Conservation (phyloP, 2,329 filamentous ascomycete genomes). For the Microsporum ferrugineum region DNA sequence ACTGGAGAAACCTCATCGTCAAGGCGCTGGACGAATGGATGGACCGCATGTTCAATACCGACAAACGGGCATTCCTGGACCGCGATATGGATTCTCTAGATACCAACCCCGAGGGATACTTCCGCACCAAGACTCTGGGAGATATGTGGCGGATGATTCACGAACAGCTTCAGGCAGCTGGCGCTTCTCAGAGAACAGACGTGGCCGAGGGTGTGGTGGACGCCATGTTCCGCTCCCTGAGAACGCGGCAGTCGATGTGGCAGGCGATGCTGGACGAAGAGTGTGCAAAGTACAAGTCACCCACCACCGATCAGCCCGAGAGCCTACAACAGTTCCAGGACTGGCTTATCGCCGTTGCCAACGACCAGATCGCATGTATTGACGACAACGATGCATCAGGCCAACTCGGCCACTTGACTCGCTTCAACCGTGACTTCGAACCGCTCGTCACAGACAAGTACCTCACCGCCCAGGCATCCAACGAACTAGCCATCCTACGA, state of each 20-base stretch:
- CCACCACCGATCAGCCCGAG: slow-evolving; percentile 44
- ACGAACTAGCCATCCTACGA: slow-evolving; percentile 62
- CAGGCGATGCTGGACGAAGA: slow-evolving; percentile 82
- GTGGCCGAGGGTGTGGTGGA: slow-evolving; percentile 93
- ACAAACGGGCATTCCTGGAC: slow-evolving; percentile 68
- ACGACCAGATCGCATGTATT: slow-evolving; percentile 97
- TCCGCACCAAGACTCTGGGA: slow-evolving; percentile 80
- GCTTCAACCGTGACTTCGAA: slow-evolving; percentile 75
- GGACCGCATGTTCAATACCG: slow-evolving; percentile 75
- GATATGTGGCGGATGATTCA: slow-evolving; percentile 97
- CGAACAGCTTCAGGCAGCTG: slow-evolving; percentile 79
- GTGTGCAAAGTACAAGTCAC: slow-evolving; percentile 56
- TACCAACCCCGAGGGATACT: slow-evolving; percentile 76
- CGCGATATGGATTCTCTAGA: slow-evolving; percentile 72
- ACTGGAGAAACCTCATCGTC: slow-evolving; percentile 92
- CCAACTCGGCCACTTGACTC: slow-evolving; percentile 68
- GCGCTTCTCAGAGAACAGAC: slow-evolving; percentile 72
- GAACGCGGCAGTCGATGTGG: slow-evolving; percentile 72
- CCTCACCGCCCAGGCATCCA: slow-evolving; percentile 56
- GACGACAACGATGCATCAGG: slow-evolving; percentile 72
- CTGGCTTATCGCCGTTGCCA: slow-evolving; percentile 92
- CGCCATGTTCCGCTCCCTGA: slow-evolving; percentile 83
- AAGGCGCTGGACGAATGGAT: slow-evolving; percentile 96
- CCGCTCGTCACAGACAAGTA: slow-evolving; percentile 70
- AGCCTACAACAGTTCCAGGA: slow-evolving; percentile 65